Evolutionary conservation across 208 protist species (phyloP).

Genomic region (Phytomonas sp.): DNA sequence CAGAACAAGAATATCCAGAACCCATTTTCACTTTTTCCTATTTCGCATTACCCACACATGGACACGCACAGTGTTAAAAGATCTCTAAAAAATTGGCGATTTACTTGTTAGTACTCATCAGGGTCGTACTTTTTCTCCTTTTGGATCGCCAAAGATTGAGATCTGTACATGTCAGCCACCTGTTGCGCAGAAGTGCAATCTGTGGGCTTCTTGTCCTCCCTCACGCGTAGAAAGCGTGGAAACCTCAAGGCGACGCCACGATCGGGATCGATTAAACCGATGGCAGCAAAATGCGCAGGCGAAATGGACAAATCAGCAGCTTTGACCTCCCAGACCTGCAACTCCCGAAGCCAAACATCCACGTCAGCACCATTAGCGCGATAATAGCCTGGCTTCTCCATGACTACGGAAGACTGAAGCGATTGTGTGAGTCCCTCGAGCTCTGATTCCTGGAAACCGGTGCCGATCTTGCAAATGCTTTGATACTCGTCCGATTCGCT

Average conservation of each 20-base stretch:
- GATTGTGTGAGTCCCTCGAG: slow-evolving; percentile 65
- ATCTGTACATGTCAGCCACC: slow-evolving; percentile 88
- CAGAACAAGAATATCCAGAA: background rate
- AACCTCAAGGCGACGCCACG: slow-evolving; percentile 98
- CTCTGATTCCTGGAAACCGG: slow-evolving; percentile 95
- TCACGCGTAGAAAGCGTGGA: slow-evolving; percentile 95
- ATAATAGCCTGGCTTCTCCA: slow-evolving; percentile 78
- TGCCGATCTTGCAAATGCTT: slow-evolving; percentile 97
- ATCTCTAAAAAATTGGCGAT: background rate
- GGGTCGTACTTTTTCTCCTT: slow-evolving; percentile 21
- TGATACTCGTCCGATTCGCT: slow-evolving; percentile 95
- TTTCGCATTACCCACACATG: background rate
- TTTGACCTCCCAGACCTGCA: slow-evolving; percentile 98
- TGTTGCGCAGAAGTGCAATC: slow-evolving; percentile 92
- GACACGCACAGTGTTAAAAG: background rate
- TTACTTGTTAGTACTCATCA: slow-evolving; percentile 12
- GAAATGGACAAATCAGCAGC: slow-evolving; percentile 98
- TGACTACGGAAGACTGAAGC: slow-evolving; percentile 52
- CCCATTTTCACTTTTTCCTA: background rate
- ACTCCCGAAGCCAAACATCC: slow-evolving; percentile 96
- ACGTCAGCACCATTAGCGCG: slow-evolving; percentile 43
- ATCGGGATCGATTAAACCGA: slow-evolving; percentile 74
- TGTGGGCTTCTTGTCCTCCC: slow-evolving; percentile 96
- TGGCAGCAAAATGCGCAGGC: slow-evolving; percentile 92
- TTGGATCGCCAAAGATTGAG: slow-evolving; percentile 60